phyloP scores from a whole-genome alignment of 2,329 filamentous ascomycete species.

The Fusarium veterinarium region DNA sequence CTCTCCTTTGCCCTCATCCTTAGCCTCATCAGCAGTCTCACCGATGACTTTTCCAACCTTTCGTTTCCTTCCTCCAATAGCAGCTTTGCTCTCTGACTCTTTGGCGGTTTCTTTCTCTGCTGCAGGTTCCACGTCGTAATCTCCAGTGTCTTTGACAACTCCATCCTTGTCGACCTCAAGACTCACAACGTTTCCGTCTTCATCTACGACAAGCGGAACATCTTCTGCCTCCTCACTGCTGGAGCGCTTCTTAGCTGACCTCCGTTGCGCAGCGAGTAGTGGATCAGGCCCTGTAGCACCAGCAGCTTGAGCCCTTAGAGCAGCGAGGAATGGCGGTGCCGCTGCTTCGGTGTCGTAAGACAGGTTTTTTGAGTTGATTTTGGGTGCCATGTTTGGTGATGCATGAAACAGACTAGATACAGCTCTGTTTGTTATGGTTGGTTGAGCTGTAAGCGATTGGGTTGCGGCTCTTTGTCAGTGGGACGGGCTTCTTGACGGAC shows the following conservation, averaged over 20 bases:
- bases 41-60: constrained; percentile 58
- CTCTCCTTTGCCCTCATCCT: constrained; percentile 16
- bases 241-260: constrained; percentile 65
- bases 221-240: constrained; percentile 80
- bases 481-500: constrained; percentile 3
- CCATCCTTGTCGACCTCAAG: constrained; percentile 60
- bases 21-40: constrained; percentile 47
- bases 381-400: constrained; percentile 59
- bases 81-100: constrained; percentile 44
- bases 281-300: constrained; percentile 64
- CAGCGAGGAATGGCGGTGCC: constrained; percentile 70
- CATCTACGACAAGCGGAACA: constrained; percentile 79
- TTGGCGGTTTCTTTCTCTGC: constrained; percentile 49
- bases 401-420: neutral
- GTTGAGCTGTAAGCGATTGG: constrained; percentile 18
- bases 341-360: constrained; percentile 70
- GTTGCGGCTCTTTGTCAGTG: constrained; percentile 32
- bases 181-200: constrained; percentile 72
- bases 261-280: constrained; percentile 60
- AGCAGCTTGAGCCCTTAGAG: constrained; percentile 64
- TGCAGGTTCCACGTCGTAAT: constrained; percentile 35
- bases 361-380: constrained; percentile 78
- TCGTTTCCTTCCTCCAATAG: constrained; percentile 62
- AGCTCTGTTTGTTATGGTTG: constrained; percentile 19
- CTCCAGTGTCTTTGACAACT: constrained; percentile 50